phyloP scores from a whole-genome alignment of 208 protist species.

The Wallacemonas rigidus region DNA sequence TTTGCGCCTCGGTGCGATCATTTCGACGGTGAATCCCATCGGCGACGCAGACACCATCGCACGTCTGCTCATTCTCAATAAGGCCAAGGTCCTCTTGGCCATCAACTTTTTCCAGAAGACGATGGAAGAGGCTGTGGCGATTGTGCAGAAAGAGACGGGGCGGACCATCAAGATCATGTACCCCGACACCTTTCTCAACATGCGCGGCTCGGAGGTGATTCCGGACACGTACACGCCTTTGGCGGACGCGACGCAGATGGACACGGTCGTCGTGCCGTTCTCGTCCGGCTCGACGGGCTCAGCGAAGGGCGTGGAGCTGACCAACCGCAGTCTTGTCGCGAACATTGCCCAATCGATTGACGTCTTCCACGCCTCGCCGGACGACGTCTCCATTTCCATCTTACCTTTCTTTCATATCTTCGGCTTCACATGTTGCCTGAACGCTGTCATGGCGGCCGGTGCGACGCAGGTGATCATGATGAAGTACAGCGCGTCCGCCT shows the following conservation, averaged over 20 bases:
- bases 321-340: slow-evolving; percentile 25
- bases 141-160: slow-evolving; percentile 29
- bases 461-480: slow-evolving; percentile 49
- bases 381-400: slow-evolving; percentile 46
- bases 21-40: slow-evolving; percentile 35
- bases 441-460: slow-evolving; percentile 24
- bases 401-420: slow-evolving; percentile 89
- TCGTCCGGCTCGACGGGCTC: slow-evolving; percentile 32
- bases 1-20: slow-evolving; percentile 33
- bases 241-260: slow-evolving; percentile 7
- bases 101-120: slow-evolving; percentile 22
- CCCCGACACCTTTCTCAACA: slow-evolving; percentile 27
- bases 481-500: slow-evolving; percentile 53
- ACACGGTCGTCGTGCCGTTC: slow-evolving; percentile 28
- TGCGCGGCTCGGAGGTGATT: slow-evolving; percentile 23
- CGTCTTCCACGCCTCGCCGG: slow-evolving; percentile 19
- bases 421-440: slow-evolving; percentile 57
- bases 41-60: slow-evolving; percentile 21
- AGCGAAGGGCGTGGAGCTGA: slow-evolving; percentile 66
- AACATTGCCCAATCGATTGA: slow-evolving; percentile 31
- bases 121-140: slow-evolving; percentile 18
- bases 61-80: slow-evolving; percentile 22
- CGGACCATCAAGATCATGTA: slow-evolving; percentile 25
- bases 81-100: slow-evolving; percentile 28
- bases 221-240: slow-evolving; percentile 16